Evolutionary conservation across 441 rosid species (phyloP), one percentile per base, ranked within the genome.

Genomic region (Syzygium malaccense): DNA sequence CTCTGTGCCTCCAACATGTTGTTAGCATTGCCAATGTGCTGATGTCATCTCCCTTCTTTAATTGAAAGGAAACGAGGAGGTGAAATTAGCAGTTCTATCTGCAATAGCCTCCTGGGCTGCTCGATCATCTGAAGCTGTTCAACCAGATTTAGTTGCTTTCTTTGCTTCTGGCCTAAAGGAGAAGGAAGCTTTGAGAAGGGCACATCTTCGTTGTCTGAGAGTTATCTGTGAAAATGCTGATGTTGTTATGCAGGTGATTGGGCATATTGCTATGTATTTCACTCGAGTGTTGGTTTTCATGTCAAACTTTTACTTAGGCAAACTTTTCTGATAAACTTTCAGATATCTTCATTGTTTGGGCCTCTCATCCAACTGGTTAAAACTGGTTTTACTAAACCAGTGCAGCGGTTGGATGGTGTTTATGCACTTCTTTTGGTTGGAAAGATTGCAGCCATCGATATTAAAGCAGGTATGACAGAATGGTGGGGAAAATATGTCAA

Each of bases 351-450:
- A 54, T 91, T 98, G 94, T 92, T 98, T 92, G 95, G 95, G 87
- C 96, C 98, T 89, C 97, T 98, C 51, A 45, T 96, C 92, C 99
- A 98, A 92, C 96, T 98, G 90, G 96, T 95, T 79, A 97, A 96
- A 94, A 95, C 98, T 89, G 98, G 99, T 89, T 98, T 94, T 90
- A 95, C 98, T 55, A 98, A 97, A 93, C 93, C 95, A 30, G 98
- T 92, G 64, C 99, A 98, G 92, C 98, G 99, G 83, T 92, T 98
- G 92, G 99, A 98, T 93, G 99, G 99, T 85, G 87, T 97, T 60
- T 98, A 97, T 95, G 98, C 99, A 64, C 93, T 98, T 92, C 94
- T 93, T 90, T 90, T 96, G 57, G 95, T 93, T 87, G 97, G 93
- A 89, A 98, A 92, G 94, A 96, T 98, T 90, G 98, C 98, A 87